Evolutionary conservation across 441 rosid genomes (phyloP).

Genomic region (Euphorbia celastroides): DNA sequence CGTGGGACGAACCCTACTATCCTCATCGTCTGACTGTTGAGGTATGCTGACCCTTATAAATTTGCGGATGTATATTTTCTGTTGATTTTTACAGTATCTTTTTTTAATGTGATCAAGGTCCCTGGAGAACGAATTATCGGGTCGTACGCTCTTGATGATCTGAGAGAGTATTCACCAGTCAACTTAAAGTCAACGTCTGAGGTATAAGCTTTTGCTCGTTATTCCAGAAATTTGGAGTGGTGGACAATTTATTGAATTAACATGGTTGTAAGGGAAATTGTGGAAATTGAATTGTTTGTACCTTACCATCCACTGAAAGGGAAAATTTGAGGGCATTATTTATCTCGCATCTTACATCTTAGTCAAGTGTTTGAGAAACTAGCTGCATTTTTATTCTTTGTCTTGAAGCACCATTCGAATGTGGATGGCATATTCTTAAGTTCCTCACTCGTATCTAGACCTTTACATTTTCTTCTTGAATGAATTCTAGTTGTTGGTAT

Average conservation of each 20-base stretch:
- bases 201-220: slow-evolving; percentile 37
- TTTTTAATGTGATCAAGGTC: slow-evolving; percentile 41
- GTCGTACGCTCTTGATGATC: slow-evolving; percentile 75
- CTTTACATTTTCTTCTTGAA: no score
- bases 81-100: slow-evolving; percentile 11
- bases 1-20: slow-evolving; percentile 98
- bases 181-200: slow-evolving; percentile 69
- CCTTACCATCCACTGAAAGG: background rate
- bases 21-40: slow-evolving; percentile 88
- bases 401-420: background rate
- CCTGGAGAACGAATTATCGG: slow-evolving; percentile 91
- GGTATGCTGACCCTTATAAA: slow-evolving; percentile 35
- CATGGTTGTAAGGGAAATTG: background rate
- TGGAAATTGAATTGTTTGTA: background rate
- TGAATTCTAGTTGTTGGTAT: no score
- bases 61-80: background rate
- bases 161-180: slow-evolving; percentile 57
- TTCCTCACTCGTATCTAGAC: background rate
- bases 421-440: background rate
- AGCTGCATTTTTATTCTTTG: background rate
- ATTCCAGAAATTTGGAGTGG: background rate
- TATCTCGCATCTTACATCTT: background rate
- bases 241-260: background rate
- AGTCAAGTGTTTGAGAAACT: background rate
- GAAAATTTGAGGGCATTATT: background rate